phyloP scores from a whole-genome alignment of 306 rosid species.

The Glycine latifolia region DNA sequence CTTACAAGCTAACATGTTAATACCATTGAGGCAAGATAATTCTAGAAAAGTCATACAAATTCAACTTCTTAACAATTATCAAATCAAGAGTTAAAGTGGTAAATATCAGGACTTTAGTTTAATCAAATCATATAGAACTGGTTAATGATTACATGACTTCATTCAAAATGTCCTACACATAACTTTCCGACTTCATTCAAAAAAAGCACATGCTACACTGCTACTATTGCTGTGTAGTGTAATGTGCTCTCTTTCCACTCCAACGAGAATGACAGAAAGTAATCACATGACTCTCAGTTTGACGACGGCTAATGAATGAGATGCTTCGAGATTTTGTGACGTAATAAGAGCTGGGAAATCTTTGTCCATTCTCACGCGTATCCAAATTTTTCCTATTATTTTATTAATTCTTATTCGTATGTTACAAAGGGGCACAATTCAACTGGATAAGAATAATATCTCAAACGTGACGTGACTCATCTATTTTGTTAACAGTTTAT shows the following conservation, averaged over 20 bases:
- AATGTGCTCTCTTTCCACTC: constrained; percentile 19
- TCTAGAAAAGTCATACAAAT: constrained; percentile 13
- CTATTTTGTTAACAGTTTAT: constrained; percentile 31
- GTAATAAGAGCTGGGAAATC: constrained; percentile 27
- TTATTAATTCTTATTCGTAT: neutral
- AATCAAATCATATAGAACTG: neutral
- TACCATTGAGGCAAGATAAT: neutral
- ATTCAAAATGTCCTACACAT: neutral
- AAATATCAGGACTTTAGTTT: neutral
- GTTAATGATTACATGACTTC: constrained; percentile 25
- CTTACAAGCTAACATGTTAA: neutral
- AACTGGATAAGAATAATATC: constrained; percentile 40
- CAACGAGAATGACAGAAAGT: neutral
- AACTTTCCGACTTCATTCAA: constrained; percentile 14
- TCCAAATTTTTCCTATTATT: neutral
- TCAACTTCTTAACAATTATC: neutral
- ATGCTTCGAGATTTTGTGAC: constrained; percentile 44
- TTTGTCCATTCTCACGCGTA: constrained; percentile 43
- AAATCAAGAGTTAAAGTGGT: neutral
- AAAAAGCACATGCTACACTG: constrained; percentile 32
- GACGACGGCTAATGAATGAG: constrained; percentile 42
- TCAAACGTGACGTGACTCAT: constrained; percentile 30
- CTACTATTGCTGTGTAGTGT: constrained; percentile 27
- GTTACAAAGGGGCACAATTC: neutral
- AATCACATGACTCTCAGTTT: constrained; percentile 19